phyloP scores from a whole-genome alignment of 2,329 filamentous ascomycete species.

The Lasiodiplodia citricola region DNA sequence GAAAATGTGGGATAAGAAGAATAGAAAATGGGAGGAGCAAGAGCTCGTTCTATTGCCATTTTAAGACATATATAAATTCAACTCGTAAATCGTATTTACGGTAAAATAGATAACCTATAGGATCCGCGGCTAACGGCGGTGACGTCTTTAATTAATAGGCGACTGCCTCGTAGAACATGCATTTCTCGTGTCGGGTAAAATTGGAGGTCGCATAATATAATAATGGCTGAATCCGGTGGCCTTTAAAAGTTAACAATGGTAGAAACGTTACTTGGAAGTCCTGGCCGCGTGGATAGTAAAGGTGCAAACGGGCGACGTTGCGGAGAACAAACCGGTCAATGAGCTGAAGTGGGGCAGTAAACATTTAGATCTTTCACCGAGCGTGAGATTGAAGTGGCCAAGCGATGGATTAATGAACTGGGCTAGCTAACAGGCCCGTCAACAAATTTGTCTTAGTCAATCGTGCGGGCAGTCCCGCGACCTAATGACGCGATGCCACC shows the following conservation, averaged over 20 bases:
- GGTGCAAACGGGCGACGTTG: conserved; percentile 48
- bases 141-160: conserved; percentile 35
- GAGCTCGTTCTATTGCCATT: too few relatives aligned
- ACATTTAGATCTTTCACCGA: conserved; percentile 58
- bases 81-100: too few relatives aligned
- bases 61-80: too few relatives aligned
- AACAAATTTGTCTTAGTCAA: not conserved
- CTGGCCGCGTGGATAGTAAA: conserved; percentile 47
- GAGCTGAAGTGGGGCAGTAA: conserved; percentile 54
- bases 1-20: too few relatives aligned
- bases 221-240: conserved; percentile 50
- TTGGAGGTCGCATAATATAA: conserved; percentile 45
- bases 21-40: too few relatives aligned
- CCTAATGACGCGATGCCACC: too few relatives aligned
- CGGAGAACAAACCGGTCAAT: conserved; percentile 48
- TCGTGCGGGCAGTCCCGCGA: not conserved
- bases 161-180: conserved; percentile 47
- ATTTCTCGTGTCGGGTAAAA: conserved; percentile 47
- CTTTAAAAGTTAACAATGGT: conserved; percentile 39
- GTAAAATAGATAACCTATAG: too few relatives aligned
- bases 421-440: not conserved
- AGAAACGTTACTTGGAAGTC: conserved; percentile 44
- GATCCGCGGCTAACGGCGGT: not conserved
- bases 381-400: conserved; percentile 46
- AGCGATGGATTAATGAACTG: conserved; percentile 49